Conservation (phyloP, 805 yeast species). For the Ogataea thermomethanolica region DNA sequence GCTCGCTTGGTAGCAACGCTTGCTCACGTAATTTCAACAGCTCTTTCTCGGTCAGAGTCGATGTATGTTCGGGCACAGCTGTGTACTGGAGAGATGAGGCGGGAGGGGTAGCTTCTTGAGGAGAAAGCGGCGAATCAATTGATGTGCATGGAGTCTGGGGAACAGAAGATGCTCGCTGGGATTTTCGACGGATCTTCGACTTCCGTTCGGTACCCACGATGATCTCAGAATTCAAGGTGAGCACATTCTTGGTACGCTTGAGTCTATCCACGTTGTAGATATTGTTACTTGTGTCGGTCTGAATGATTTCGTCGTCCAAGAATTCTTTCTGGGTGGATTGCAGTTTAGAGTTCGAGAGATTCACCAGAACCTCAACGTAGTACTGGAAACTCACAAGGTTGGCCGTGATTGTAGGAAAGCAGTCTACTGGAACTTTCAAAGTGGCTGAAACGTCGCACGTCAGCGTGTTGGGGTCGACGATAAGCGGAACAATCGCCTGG, state of each 20-base stretch:
- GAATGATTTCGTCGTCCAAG: conserved; percentile 26
- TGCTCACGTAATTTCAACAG: conserved; percentile 50
- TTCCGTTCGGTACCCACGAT: conserved; percentile 75
- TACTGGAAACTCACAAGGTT: conserved; percentile 77
- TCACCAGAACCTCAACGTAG: conserved; percentile 78
- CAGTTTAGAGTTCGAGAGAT: conserved; percentile 55
- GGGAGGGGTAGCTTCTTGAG: conserved; percentile 4
- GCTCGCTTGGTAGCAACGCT: conserved; percentile 62
- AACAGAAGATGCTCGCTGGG: not conserved
- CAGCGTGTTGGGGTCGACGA: conserved; percentile 65
- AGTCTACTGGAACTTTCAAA: conserved; percentile 75
- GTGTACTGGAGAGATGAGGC: conserved; percentile 10
- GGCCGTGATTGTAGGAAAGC: conserved; percentile 77
- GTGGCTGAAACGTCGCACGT: conserved; percentile 57
- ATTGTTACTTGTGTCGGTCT: conserved; percentile 19
- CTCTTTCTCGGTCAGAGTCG: conserved; percentile 54
- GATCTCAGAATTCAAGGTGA: conserved; percentile 78
- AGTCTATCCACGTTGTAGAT: conserved; percentile 78
- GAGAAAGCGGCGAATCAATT: conserved; percentile 4
- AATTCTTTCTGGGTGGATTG: conserved; percentile 16
- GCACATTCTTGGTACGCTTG: conserved; percentile 70
- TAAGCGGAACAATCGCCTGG: conserved; percentile 73
- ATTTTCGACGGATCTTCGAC: conserved; percentile 25
- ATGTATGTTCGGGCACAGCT: conserved; percentile 8
- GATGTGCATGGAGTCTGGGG: conserved; percentile 6